phyloP scores from a whole-genome alignment of 1,139 yeast genomes.

The Blastobotrys indianensis region DNA sequence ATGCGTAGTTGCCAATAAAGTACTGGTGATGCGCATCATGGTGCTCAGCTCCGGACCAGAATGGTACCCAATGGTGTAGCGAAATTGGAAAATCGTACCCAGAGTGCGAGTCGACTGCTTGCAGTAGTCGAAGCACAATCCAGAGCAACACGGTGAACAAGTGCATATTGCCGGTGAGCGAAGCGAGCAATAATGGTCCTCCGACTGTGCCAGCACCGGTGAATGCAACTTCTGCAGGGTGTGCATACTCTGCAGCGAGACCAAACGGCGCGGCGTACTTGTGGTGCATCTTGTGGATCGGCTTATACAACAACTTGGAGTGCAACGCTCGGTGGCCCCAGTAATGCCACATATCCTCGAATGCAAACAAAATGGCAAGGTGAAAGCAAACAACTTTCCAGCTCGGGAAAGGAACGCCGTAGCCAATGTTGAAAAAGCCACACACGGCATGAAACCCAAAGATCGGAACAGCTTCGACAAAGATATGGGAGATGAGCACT shows the following conservation, averaged over 20 bases:
- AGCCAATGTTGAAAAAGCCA: conserved; percentile 64
- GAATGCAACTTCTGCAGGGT: conserved; percentile 85
- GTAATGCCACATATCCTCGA: conserved; percentile 95
- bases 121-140: conserved; percentile 84
- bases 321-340: conserved; percentile 89
- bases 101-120: conserved; percentile 94
- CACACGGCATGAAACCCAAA: conserved; percentile 96
- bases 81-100: conserved; percentile 98
- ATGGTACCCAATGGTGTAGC: conserved; percentile 82
- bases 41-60: conserved; percentile 98
- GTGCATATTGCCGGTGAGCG: conserved; percentile 64
- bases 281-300: conserved; percentile 94
- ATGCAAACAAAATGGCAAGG: conserved; percentile 64
- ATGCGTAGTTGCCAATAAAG: conserved; percentile 88
- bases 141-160: conserved; percentile 77
- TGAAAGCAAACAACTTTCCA: conserved; percentile 57
- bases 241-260: conserved; percentile 93
- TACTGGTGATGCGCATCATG: conserved; percentile 95
- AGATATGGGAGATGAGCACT: conserved; percentile 75
- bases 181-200: conserved; percentile 68
- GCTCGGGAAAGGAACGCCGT: conserved; percentile 88
- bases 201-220: conserved; percentile 95
- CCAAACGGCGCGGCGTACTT: conserved; percentile 97
- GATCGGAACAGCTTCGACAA: conserved; percentile 91
- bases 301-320: conserved; percentile 76